Evolutionary conservation across 352 stramenopile genomes (phyloP), one percentile per base, ranked within the genome.

Genomic region (Phytophthora quininea): DNA sequence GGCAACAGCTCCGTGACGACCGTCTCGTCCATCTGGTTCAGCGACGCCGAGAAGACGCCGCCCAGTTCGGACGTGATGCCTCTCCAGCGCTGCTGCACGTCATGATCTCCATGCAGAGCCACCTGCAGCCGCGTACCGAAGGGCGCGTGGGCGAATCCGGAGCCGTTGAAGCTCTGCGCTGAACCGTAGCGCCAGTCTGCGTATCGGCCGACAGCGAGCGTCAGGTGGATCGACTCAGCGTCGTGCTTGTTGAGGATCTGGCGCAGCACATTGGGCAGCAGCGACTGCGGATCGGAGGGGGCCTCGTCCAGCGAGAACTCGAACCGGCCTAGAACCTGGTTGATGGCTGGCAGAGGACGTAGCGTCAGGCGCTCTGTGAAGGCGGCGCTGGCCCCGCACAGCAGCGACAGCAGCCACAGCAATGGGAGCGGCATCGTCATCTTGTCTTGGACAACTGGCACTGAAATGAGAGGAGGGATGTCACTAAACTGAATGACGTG

Each of bases 21-120:
- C 0, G 78, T 80, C 4, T 78, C 73, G 40, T 90, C 81, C 85
- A 95, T 91, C 57, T 93, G 86, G 56, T 80, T 90, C 5, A 96
- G 76, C 38, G 89, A 96, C 19, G 89, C 86, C 7, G 87, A 96
- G 73, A 95, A 93, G 53, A 96, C 65, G 1, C 81, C 89, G 24
- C 88, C 83, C 4, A 96, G 75, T 38, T 92, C 80, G 10, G 86
- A 79, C 24, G 88, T 93, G 63, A 95, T 73, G 19, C 85, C 80
- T 52, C 74, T 60, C 84, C 88, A 96, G 30, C 79, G 79, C 59
- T 81, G 55, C 19, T 61, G 54, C 7, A 46, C 19, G 45, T 64
- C 63, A 8, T 58, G 42, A 38, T 72, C 64, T n/a, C 58, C 74
- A 2, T 51, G 56, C 15, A 96, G 72, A 15, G 62, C 47, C 49